These are phyloP conservation scores for Extremus antarcticus DNA, from an alignment of 495 filamentous ascomycete genomes.

Conservation along the genomic window DNA sequence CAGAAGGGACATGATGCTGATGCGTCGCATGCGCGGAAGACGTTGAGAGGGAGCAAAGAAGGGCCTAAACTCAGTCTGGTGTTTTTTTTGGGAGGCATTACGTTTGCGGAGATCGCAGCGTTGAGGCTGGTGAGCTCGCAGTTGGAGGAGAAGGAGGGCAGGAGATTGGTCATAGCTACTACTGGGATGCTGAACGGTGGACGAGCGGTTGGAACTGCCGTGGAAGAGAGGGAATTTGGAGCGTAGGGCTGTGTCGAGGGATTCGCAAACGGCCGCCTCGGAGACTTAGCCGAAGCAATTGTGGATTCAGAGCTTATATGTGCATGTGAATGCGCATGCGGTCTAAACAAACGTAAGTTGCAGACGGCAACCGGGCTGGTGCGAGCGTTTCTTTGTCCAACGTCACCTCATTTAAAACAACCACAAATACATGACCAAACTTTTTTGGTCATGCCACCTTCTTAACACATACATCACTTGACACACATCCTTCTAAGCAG, in stretches of 20 bases:
- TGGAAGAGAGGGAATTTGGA: conserved; percentile 61
- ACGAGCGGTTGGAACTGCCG: conserved; percentile 76
- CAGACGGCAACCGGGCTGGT: background rate
- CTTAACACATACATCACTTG: background rate
- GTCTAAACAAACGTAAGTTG: no score
- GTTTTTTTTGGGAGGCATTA: conserved; percentile 89
- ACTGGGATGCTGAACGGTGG: conserved; percentile 86
- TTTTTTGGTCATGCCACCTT: background rate
- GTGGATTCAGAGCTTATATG: no score
- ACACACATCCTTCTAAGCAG: background rate
- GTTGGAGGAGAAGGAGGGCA: conserved; percentile 56
- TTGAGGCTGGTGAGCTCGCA: conserved; percentile 73
- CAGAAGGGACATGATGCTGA: conserved; percentile 94
- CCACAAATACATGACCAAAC: background rate
- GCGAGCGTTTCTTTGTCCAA: background rate
- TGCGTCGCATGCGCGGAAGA: conserved; percentile 65
- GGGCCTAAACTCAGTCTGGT: conserved; percentile 74
- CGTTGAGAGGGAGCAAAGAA: conserved; percentile 51
- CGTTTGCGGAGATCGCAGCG: conserved; percentile 91
- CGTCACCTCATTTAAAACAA: background rate
- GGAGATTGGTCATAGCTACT: conserved; percentile 82
- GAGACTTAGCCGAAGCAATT: no score
- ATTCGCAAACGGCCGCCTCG: no score
- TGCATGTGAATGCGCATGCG: no score
- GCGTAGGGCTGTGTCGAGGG: conserved; percentile 4